Evolutionary conservation across 768 basidiomycete genomes (phyloP).

Genomic region (Ephemerocybe angulata): DNA sequence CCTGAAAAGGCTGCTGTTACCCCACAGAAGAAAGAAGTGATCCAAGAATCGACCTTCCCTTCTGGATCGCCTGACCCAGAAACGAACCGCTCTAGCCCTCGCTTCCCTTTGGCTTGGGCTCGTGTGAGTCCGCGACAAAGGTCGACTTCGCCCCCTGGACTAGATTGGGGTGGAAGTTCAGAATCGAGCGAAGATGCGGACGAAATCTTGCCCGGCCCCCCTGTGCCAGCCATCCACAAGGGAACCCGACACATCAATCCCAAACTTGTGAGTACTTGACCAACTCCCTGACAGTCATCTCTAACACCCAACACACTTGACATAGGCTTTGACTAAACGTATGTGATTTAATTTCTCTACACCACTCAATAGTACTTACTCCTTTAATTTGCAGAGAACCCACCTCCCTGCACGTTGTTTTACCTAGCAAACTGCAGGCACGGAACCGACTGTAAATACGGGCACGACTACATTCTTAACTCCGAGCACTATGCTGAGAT

Average conservation of each 20-base stretch:
- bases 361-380: not conserved
- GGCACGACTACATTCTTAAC: conserved; percentile 57
- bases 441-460: conserved; percentile 55
- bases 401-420: conserved; percentile 65
- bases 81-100: conserved; percentile 16
- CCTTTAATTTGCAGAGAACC: conserved; percentile 41
- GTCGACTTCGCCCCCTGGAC: conserved; percentile 29
- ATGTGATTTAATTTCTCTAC: conserved; percentile 22
- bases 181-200: conserved; percentile 45
- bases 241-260: conserved; percentile 47
- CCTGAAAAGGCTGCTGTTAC: not conserved
- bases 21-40: conserved; percentile 3
- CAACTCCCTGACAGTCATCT: conserved; percentile 10
- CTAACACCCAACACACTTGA: conserved; percentile 18
- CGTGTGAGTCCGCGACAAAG: conserved; percentile 23
- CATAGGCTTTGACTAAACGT: conserved; percentile 61
- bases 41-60: conserved; percentile 24
- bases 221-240: conserved; percentile 26
- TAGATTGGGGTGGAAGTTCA: conserved; percentile 42
- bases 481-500: conserved; percentile 53
- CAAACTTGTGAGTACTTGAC: conserved; percentile 39
- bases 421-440: conserved; percentile 61
- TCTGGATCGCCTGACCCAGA: conserved; percentile 21
- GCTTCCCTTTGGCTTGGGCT: conserved; percentile 41
- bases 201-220: conserved; percentile 25